A percentile compares a stretch with the other conserved stretches of the same genome.
These are phyloP conservation scores for Solanum habrochaites DNA, from an alignment of 257 asterid species.

Conservation along the genomic window DNA sequence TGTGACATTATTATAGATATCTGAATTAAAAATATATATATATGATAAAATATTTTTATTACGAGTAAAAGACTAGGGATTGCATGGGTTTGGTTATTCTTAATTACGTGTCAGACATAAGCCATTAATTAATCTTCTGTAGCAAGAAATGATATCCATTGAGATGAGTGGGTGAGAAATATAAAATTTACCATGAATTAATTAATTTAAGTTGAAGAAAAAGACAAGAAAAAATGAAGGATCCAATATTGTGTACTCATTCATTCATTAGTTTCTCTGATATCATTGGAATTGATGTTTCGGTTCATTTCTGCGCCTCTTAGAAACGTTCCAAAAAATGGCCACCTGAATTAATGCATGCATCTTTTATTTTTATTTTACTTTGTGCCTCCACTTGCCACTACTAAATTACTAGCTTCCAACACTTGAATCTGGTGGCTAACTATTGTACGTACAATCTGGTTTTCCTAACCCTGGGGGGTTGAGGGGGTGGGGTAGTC, in stretches of 20 bases:
- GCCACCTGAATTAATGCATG: conserved; percentile 8
- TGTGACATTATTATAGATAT: too few relatives aligned
- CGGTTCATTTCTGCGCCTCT: not conserved
- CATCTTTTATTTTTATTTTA: not conserved
- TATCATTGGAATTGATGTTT: conserved; percentile 6
- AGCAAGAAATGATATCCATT: not conserved
- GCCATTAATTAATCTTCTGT: not conserved
- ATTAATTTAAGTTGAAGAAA: not conserved
- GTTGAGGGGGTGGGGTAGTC: too few relatives aligned
- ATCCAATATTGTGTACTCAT: not conserved
- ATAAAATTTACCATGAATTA: not conserved
- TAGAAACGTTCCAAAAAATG: not conserved
- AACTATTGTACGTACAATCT: not conserved
- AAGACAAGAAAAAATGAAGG: not conserved
- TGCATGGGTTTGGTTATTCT: not conserved
- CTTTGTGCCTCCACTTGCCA: not conserved
- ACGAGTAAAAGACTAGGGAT: not conserved
- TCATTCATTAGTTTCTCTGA: not conserved
- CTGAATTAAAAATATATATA: too few relatives aligned
- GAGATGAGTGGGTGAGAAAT: not conserved
- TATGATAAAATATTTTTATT: too few relatives aligned
- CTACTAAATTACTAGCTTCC: not conserved
- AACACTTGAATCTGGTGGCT: not conserved
- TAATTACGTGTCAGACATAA: not conserved
- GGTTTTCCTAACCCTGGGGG: not conserved